Conservation (phyloP, 257 asterid species). For the Przewalskia tangutica region DNA sequence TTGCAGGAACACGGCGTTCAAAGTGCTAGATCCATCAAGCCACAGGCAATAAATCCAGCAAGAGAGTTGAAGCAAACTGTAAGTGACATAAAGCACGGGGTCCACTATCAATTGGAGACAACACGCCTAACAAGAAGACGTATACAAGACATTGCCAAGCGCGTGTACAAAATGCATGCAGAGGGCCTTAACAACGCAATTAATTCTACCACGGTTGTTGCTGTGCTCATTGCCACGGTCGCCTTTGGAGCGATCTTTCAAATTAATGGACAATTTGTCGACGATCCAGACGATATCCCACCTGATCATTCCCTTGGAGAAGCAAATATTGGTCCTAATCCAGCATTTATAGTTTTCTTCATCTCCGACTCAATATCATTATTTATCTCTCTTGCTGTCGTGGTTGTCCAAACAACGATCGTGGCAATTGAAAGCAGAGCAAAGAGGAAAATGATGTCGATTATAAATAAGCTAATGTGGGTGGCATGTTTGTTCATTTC, state of each 20-base stretch:
- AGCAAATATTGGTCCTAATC: conserved; percentile 32
- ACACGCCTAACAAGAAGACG: conserved; percentile 32
- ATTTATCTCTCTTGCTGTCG: conserved; percentile 42
- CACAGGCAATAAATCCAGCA: conserved; percentile 26
- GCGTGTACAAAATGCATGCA: conserved; percentile 35
- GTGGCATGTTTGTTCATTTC: conserved; percentile 38
- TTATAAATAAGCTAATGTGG: conserved; percentile 50
- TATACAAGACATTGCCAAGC: conserved; percentile 38
- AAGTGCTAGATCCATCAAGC: conserved; percentile 20
- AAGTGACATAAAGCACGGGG: conserved; percentile 45
- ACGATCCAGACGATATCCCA: conserved; percentile 19
- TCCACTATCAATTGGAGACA: conserved; percentile 34
- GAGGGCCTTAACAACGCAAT: conserved; percentile 49
- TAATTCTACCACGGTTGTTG: conserved; percentile 46
- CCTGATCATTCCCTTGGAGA: conserved; percentile 31
- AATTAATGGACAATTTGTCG: conserved; percentile 36
- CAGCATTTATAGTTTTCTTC: conserved; percentile 31
- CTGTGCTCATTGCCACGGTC: conserved; percentile 41
- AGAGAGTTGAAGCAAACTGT: conserved; percentile 42
- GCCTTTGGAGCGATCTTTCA: conserved; percentile 43
- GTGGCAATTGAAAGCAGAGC: conserved; percentile 45
- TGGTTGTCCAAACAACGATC: conserved; percentile 42
- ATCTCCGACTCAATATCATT: conserved; percentile 36
- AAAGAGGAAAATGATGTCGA: conserved; percentile 44
- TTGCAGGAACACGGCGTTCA: conserved; percentile 25